These are phyloP conservation scores for Salix viminalis DNA, from an alignment of 345 rosid genomes.

Conservation along the genomic window DNA sequence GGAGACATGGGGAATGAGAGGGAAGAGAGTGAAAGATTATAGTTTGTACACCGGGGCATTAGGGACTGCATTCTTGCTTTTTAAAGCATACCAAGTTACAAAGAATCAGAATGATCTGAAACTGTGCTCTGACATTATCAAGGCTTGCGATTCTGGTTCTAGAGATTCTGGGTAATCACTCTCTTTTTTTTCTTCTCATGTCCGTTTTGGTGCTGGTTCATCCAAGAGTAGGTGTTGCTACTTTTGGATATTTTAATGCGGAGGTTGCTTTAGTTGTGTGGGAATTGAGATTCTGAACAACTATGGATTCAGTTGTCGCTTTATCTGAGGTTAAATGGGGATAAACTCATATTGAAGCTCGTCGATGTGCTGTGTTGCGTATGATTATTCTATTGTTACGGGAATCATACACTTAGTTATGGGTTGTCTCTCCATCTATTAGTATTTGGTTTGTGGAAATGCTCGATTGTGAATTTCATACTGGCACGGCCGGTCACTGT, in stretches of 20 bases:
- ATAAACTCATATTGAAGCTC: background rate
- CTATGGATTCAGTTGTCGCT: background rate
- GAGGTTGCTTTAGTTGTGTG: background rate
- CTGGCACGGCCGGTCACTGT: background rate
- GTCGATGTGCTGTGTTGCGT: background rate
- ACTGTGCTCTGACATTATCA: constrained; percentile 47
- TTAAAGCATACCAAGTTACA: constrained; percentile 48
- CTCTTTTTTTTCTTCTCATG: background rate
- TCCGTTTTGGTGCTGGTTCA: background rate
- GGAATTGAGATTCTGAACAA: background rate
- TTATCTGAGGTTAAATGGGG: background rate
- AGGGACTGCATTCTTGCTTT: constrained; percentile 60
- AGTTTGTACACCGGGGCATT: constrained; percentile 54
- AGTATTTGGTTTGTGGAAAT: background rate
- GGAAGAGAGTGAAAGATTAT: constrained; percentile 47
- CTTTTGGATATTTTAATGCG: too few species aligned
- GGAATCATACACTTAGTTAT: background rate
- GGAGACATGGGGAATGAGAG: constrained; percentile 49
- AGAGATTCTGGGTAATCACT: constrained; percentile 40
- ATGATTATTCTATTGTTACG: background rate
- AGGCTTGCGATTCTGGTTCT: constrained; percentile 65
- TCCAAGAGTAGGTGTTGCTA: too few species aligned
- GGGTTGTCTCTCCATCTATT: background rate
- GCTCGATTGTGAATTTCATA: background rate
- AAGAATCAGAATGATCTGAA: constrained; percentile 46